phyloP scores from a whole-genome alignment of 352 stramenopile species.

The Saprolegnia parasitica region DNA sequence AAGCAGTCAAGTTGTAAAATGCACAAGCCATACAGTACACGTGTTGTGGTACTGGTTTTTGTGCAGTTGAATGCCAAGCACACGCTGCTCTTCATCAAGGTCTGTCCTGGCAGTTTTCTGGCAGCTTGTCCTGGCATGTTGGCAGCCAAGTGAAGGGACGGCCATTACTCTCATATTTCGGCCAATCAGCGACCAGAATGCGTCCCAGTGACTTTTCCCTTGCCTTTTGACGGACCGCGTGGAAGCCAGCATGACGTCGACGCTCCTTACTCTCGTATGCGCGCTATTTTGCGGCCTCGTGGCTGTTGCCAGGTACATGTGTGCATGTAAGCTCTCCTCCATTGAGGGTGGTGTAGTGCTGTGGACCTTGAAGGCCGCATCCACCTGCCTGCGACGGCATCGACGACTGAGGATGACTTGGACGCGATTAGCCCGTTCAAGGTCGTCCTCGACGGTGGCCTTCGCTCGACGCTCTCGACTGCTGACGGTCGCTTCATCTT shows the following conservation, averaged over 20 bases:
- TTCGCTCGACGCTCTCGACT: conserved; percentile 61
- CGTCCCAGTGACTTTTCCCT: not conserved
- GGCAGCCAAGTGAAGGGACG: too few species aligned
- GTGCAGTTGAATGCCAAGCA: too few species aligned
- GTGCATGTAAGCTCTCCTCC: not conserved
- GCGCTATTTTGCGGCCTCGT: not conserved
- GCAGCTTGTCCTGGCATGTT: too few species aligned
- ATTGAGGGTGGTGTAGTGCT: conserved; percentile 10
- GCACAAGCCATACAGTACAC: too few species aligned
- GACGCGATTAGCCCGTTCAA: conserved; percentile 52
- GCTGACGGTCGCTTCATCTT: conserved; percentile 67
- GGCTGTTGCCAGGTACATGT: not conserved
- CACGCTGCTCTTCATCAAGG: too few species aligned
- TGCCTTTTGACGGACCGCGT: conserved; percentile 8
- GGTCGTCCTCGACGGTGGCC: conserved; percentile 67
- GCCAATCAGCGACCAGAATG: not conserved
- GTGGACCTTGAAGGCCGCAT: conserved; percentile 25
- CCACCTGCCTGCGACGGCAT: conserved; percentile 3
- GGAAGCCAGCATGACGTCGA: conserved; percentile 4
- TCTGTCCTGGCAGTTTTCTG: too few species aligned
- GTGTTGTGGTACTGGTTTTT: too few species aligned
- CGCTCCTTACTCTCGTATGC: conserved; percentile 7
- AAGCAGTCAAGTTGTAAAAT: too few species aligned
- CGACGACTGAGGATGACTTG: conserved; percentile 39
- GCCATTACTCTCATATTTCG: not conserved